phyloP scores from a whole-genome alignment of 163 green algal species.

The Scenedesmus sp. region DNA sequence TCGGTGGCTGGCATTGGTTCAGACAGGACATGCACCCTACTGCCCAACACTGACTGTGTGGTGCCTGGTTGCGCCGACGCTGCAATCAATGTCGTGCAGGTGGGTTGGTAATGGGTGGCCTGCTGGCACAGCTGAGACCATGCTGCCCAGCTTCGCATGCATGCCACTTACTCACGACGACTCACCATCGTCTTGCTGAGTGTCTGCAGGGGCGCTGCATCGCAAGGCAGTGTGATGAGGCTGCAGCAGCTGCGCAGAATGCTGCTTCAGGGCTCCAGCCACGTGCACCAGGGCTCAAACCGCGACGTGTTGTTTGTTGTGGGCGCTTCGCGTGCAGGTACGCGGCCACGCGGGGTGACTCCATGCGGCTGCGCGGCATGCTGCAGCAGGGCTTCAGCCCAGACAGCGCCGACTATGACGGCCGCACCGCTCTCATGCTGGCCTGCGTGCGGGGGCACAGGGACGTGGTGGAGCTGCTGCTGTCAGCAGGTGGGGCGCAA shows the following conservation, averaged over 20 bases:
- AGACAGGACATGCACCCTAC: too few species aligned
- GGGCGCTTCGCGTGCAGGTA: slow-evolving; percentile 36
- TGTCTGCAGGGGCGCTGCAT: too few species aligned
- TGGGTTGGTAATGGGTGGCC: too few species aligned
- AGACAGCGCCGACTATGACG: slow-evolving; percentile 68
- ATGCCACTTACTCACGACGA: neutral
- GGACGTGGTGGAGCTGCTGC: slow-evolving; percentile 50
- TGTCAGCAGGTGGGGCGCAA: slow-evolving; percentile 15
- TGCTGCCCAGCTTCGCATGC: too few species aligned
- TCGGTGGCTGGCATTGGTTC: neutral
- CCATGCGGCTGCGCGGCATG: slow-evolving; percentile 44
- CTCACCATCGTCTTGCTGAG: too few species aligned
- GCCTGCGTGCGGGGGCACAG: slow-evolving; percentile 50
- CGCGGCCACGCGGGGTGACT: slow-evolving; percentile 58
- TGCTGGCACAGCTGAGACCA: too few species aligned
- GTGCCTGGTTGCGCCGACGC: too few species aligned
- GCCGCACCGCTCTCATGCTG: slow-evolving; percentile 71
- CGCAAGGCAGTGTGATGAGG: neutral
- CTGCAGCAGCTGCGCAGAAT: neutral
- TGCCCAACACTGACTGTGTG: too few species aligned
- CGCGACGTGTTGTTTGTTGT: neutral
- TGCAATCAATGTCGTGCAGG: too few species aligned
- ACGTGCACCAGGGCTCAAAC: too few species aligned
- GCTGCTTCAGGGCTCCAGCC: neutral
- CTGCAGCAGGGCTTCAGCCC: slow-evolving; percentile 67